These are phyloP conservation scores for Ophiosphaerella herpotricha DNA, from an alignment of 2,329 filamentous ascomycete genomes.

Conservation along the genomic window DNA sequence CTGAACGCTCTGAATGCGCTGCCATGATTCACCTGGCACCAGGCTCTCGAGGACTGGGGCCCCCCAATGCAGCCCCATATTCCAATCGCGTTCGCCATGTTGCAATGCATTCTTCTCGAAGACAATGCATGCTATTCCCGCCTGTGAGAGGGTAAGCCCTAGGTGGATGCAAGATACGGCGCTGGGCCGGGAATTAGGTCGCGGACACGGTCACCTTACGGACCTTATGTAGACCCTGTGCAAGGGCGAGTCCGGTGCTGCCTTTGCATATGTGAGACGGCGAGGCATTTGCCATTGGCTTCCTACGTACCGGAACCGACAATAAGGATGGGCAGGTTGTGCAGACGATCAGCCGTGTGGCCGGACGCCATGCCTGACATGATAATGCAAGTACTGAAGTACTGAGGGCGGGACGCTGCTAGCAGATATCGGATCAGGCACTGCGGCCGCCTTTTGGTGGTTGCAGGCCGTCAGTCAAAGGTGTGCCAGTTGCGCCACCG, in stretches of 20 bases:
- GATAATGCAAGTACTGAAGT: background rate
- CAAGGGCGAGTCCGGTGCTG: constrained; percentile 43
- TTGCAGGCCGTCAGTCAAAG: too few relatives aligned
- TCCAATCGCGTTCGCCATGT: constrained; percentile 61
- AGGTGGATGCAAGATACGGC: background rate
- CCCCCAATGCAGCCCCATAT: constrained; percentile 67
- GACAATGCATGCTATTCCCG: constrained; percentile 53
- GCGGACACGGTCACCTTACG: background rate
- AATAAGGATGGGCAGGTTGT: constrained; percentile 29
- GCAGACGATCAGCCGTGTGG: background rate
- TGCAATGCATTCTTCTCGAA: constrained; percentile 61
- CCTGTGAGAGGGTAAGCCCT: constrained; percentile 23
- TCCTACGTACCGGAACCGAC: constrained; percentile 38
- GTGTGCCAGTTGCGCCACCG: too few relatives aligned
- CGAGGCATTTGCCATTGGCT: constrained; percentile 4
- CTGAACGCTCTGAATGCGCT: constrained; percentile 53
- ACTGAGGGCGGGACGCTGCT: too few relatives aligned
- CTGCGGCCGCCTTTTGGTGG: too few relatives aligned
- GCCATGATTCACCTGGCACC: constrained; percentile 58
- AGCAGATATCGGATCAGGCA: too few relatives aligned
- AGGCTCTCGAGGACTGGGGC: constrained; percentile 58
- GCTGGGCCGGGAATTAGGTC: too few relatives aligned
- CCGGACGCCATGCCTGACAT: background rate
- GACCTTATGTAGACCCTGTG: constrained; percentile 43
- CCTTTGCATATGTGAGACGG: constrained; percentile 27